Base-by-base conservation (phyloP, 202 grass and related monocot genomes). In the Bolboschoenoplectus hybrid region DNA sequence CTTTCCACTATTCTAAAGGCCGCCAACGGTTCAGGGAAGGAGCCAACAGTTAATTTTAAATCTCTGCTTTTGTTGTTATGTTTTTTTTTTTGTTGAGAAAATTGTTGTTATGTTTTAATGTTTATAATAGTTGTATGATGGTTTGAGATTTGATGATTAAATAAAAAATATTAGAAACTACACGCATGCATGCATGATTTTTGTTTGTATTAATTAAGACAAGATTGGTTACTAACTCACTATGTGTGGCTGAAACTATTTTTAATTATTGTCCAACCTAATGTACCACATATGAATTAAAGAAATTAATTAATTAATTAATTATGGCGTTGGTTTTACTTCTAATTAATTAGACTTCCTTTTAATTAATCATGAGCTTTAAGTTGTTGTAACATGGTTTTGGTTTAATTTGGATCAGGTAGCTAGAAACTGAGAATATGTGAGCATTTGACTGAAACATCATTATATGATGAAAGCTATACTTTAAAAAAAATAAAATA, bases 21-120 rank as follows among this genome's bases (percentile, higher is more conserved):
- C 72, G 47, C 47, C 72, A 36, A 72, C 14, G 41, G 68, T 46
- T 72, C 68, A 9, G 0, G 41, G 43, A 46, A 36, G 35, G 47
- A 35, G 32, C 72, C 72, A 76, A 55, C 72, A 35, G 72, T 76
- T 76, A 7, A 55, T 61, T 26, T 26, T 19, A 44, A 44, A 44
- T 44, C 43, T 44, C 43, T 44, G 5, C 5, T 44, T 26, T 26
- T 26, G 26, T 26, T 44, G 5, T 44, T 44, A 44, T 5, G 13
- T 11, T 35, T 11, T 3, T 32, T 65, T 65, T 65, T 35, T 26
- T 26, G 0, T 26, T 26, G 26, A 26, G 26, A 26, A 26, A 26
- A 26, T 70, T 45, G 67, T 70, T 70, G 40, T 19, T 45, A n/a
- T 19, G 67, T 70, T 26, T 70, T 19, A n/a, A 20, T 66, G 32